phyloP scores from a whole-genome alignment of 768 basidiomycete species.

The Suillus lakei region DNA sequence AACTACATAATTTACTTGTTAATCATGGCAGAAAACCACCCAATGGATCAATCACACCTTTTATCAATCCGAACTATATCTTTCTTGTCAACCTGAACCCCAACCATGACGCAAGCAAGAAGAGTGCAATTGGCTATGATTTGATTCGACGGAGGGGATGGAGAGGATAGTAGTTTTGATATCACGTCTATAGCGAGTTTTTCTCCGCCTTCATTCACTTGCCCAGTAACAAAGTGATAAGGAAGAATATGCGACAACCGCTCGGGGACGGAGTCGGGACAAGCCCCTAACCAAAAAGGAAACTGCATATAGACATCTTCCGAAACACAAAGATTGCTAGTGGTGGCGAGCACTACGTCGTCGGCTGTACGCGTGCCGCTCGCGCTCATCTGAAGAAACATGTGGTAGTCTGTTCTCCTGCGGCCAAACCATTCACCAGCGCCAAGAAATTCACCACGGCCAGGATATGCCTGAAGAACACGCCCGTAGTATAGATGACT shows the following conservation, averaged over 20 bases:
- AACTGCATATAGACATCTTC: not conserved
- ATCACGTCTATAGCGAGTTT: not conserved
- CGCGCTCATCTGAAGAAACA: not conserved
- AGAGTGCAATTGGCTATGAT: not conserved
- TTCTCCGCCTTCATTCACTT: not conserved
- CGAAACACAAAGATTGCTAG: not conserved
- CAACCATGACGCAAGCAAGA: not conserved
- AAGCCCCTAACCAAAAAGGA: too few species aligned
- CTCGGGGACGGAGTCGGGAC: not conserved
- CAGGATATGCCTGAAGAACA: too few species aligned
- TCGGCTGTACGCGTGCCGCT: rapidly evolving
- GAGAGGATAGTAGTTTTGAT: not conserved
- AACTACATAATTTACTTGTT: not conserved
- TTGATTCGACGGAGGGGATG: not conserved
- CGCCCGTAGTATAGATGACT: too few species aligned
- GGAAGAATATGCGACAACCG: not conserved
- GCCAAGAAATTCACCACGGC: too few species aligned
- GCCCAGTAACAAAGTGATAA: not conserved
- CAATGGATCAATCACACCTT: not conserved
- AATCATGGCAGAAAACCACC: not conserved
- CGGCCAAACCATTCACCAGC: too few species aligned
- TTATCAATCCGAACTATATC: not conserved
- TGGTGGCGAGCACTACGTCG: not conserved
- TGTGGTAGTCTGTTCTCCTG: not conserved
- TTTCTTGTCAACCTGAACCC: not conserved